These are phyloP conservation scores for Ballota nigra DNA, from an alignment of 257 asterid genomes.

Conservation along the genomic window DNA sequence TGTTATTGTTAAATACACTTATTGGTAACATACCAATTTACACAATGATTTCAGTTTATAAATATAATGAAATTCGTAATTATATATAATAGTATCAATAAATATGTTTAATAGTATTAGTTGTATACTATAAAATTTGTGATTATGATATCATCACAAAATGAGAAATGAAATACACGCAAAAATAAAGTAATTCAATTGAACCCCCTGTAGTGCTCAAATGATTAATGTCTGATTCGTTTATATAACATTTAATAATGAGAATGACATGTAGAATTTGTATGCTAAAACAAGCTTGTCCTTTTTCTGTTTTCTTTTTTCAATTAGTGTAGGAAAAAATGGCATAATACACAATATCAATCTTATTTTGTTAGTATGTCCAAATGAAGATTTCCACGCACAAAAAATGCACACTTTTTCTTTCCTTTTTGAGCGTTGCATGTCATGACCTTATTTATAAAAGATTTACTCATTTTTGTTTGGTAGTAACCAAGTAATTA, in stretches of 20 bases:
- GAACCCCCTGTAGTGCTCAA: not conserved
- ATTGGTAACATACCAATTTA: no score
- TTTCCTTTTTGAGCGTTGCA: not conserved
- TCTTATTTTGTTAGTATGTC: not conserved
- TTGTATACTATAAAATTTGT: no score
- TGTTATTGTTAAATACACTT: no score
- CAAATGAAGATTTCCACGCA: not conserved
- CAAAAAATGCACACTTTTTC: no score
- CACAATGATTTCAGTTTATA: no score
- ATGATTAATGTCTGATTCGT: constrained; percentile 1
- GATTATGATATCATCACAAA: no score
- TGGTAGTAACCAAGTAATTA: not conserved
- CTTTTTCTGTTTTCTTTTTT: no score
- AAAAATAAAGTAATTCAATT: no score
- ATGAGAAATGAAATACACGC: no score
- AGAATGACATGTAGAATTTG: not conserved
- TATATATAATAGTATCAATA: no score
- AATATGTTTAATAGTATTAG: no score
- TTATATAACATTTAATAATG: not conserved
- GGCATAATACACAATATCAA: not conserved
- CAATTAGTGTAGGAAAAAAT: not conserved
- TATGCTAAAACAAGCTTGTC: not conserved
- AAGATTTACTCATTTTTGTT: not conserved
- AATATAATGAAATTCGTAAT: no score
- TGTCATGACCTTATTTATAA: not conserved